Conservation (phyloP, 495 filamentous ascomycete species). For the Amniculicola lignicola region DNA sequence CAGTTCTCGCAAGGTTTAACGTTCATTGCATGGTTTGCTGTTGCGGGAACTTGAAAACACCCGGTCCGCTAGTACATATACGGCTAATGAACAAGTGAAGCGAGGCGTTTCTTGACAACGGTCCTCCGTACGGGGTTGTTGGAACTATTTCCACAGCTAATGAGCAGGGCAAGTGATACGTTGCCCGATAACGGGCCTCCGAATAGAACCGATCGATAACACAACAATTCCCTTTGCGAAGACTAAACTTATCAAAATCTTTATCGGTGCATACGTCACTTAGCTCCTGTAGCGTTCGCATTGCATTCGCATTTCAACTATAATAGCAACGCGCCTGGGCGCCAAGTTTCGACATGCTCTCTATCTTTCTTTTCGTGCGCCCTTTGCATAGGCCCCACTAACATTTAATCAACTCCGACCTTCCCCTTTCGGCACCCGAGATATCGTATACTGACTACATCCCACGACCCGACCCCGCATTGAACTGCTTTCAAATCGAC, state of each 20-base stretch:
- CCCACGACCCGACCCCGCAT: constrained; percentile 1
- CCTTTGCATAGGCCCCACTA: not conserved
- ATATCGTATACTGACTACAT: not conserved
- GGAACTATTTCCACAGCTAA: too few relatives aligned
- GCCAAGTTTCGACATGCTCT: not conserved
- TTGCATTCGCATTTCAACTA: not conserved
- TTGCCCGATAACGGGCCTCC: too few relatives aligned
- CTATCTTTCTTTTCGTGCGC: not conserved
- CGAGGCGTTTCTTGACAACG: too few relatives aligned
- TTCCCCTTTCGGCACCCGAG: not conserved
- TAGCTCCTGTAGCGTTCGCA: not conserved
- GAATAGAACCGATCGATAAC: not conserved
- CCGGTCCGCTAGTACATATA: too few relatives aligned
- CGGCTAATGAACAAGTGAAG: too few relatives aligned
- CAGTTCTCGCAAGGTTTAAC: too few relatives aligned
- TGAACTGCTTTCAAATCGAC: not conserved
- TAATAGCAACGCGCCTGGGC: constrained; percentile 5
- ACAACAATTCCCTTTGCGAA: not conserved
- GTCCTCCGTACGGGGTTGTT: too few relatives aligned
- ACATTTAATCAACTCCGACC: not conserved
- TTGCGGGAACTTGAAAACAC: too few relatives aligned
- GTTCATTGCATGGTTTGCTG: too few relatives aligned
- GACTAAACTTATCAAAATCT: not conserved
- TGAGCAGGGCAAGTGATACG: too few relatives aligned
- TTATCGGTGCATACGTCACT: constrained; percentile 8